Percentiles rank a stretch among this genome's conserved stretches.
Evolutionary conservation across 441 rosid genomes (phyloP).

Genomic region (Gossypium trilobum): DNA sequence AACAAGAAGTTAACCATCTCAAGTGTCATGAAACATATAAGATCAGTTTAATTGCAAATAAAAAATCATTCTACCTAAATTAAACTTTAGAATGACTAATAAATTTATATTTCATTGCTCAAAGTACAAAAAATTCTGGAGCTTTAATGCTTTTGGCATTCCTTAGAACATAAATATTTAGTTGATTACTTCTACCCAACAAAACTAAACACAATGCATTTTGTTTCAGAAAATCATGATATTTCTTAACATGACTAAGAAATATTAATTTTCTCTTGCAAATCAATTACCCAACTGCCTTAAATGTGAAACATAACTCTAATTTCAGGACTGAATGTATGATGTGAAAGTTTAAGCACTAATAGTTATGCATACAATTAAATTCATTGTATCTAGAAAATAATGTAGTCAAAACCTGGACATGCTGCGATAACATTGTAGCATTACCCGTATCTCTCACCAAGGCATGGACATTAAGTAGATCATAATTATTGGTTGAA

Average conservation of each 20-base stretch:
- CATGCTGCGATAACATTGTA: neutral
- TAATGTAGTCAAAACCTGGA: neutral
- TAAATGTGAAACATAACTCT: neutral
- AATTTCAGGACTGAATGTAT: neutral
- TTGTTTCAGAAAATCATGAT: neutral
- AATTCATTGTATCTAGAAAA: neutral
- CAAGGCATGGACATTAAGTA: neutral
- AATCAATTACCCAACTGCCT: neutral
- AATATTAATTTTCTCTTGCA: neutral
- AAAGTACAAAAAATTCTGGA: neutral
- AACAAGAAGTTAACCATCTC: constrained; percentile 13
- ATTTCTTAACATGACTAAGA: neutral
- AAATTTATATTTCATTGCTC: constrained; percentile 4
- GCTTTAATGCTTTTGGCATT: neutral
- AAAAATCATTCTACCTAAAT: constrained; percentile 8
- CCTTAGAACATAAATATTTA: neutral
- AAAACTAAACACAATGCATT: neutral
- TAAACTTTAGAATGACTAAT: constrained; percentile 2
- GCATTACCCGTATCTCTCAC: neutral
- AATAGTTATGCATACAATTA: neutral
- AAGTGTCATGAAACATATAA: constrained; percentile 10
- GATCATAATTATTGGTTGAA: neutral
- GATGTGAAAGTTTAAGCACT: neutral
- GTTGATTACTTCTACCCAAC: neutral
- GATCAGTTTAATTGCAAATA: constrained; percentile 1